A percentile compares a stretch with the other conserved stretches of the same genome.
phyloP scores from a whole-genome alignment of 176 grass and related monocot species.

The Otatea glauca region DNA sequence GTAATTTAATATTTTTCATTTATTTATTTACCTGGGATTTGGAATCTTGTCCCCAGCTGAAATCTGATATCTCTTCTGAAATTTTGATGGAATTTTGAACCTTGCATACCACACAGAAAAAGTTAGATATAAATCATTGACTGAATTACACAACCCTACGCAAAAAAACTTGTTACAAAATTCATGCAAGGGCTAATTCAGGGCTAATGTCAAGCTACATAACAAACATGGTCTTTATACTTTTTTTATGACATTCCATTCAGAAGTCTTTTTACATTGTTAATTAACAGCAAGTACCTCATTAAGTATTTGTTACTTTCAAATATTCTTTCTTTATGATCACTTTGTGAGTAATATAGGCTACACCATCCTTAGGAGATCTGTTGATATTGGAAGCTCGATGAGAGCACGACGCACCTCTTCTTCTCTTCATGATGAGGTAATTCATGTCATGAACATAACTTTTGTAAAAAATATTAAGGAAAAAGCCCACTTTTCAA shows the following conservation, averaged over 20 bases:
- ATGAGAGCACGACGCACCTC: slow-evolving; percentile 63
- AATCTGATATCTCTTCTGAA: no score
- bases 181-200: neutral
- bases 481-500: no score
- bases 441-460: slow-evolving; percentile 50
- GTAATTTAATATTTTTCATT: no score
- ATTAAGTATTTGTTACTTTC: slow-evolving; percentile 35
- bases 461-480: neutral
- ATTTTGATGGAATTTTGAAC: no score
- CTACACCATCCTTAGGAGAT: slow-evolving; percentile 70
- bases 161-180: neutral
- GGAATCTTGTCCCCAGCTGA: no score
- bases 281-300: slow-evolving; percentile 36
- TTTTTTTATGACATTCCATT: neutral
- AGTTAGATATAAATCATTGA: neutral
- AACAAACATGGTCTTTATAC: neutral
- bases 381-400: slow-evolving; percentile 87
- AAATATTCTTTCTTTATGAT: slow-evolving; percentile 38
- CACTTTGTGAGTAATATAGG: slow-evolving; percentile 51
- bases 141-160: neutral
- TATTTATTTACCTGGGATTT: no score
- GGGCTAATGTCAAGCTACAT: neutral
- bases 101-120: neutral
- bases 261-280: slow-evolving; percentile 8
- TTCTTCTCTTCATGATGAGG: slow-evolving; percentile 80